These are phyloP conservation scores for Mycosphaerella arachidis DNA, from an alignment of 2,329 filamentous ascomycete species.

Conservation along the genomic window DNA sequence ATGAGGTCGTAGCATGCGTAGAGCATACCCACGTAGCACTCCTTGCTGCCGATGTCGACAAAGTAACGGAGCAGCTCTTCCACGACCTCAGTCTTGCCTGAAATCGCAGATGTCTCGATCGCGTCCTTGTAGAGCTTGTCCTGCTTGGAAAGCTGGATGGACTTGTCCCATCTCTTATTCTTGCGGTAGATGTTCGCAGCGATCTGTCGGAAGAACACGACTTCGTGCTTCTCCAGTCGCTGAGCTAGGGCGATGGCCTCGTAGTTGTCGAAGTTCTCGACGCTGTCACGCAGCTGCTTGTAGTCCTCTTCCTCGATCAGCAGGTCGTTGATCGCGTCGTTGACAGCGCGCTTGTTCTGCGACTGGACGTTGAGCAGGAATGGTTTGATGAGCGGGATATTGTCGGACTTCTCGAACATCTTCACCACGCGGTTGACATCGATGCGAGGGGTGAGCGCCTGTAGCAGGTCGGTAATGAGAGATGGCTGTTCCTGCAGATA, in stretches of 20 bases:
- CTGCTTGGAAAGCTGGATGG: constrained; percentile 94
- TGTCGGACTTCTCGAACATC: constrained; percentile 98
- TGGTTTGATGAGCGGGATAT: constrained; percentile 95
- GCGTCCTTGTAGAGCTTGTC: constrained; percentile 99
- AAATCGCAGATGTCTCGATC: constrained; percentile 94
- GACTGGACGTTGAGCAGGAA: constrained; percentile 94
- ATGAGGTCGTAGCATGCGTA: constrained; percentile 98
- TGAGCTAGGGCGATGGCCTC: constrained; percentile 88
- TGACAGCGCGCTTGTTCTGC: constrained; percentile 97
- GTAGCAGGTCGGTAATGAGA: constrained; percentile 89
- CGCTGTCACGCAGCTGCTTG: constrained; percentile 95
- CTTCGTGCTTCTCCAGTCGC: constrained; percentile 91
- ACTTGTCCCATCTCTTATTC: constrained; percentile 99
- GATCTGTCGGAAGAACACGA: constrained; percentile 99
- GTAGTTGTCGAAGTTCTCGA: constrained; percentile 99
- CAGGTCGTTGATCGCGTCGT: constrained; percentile 95
- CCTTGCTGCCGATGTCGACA: constrained; percentile 96
- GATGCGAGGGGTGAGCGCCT: constrained; percentile 84
- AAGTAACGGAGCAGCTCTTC: constrained; percentile 97
- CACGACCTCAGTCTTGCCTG: constrained; percentile 82
- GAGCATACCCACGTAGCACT: constrained; percentile 99
- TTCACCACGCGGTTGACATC: constrained; percentile 99
- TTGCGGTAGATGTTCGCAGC: constrained; percentile 98
- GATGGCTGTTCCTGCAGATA: constrained; percentile 97
- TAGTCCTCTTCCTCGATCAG: constrained; percentile 99